Evolutionary conservation across 441 rosid genomes (phyloP).

Genomic region (Syzygium malaccense): DNA sequence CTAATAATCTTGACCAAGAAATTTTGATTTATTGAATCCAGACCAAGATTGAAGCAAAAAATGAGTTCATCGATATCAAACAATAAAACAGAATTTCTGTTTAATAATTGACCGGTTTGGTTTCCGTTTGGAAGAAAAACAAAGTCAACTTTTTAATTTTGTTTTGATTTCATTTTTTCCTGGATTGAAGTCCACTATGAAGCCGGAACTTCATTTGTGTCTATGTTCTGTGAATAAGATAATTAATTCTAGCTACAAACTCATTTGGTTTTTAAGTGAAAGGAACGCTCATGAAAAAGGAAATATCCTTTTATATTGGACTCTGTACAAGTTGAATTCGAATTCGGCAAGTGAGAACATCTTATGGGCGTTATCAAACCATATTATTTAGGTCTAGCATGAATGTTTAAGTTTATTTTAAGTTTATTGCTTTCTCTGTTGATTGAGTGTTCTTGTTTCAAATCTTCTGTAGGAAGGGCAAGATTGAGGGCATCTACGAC

Average conservation of each 20-base stretch:
- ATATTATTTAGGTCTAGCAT: neutral
- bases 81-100: neutral
- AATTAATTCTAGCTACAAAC: neutral
- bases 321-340: neutral
- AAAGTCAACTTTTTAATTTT: neutral
- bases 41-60: neutral
- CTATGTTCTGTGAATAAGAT: neutral
- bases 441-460: neutral
- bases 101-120: neutral
- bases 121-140: neutral
- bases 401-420: neutral
- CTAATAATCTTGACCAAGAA: neutral
- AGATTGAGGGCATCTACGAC: neutral
- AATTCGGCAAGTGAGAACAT: neutral
- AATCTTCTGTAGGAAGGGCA: constrained; percentile 1
- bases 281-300: neutral
- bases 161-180: neutral
- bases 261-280: neutral
- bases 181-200: neutral
- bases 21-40: neutral
- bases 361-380: neutral
- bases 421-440: neutral
- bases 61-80: neutral
- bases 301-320: neutral
- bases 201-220: neutral